These are phyloP conservation scores for Talaromyces rugulosus DNA, from an alignment of 2,329 filamentous ascomycete genomes.

Conservation along the genomic window DNA sequence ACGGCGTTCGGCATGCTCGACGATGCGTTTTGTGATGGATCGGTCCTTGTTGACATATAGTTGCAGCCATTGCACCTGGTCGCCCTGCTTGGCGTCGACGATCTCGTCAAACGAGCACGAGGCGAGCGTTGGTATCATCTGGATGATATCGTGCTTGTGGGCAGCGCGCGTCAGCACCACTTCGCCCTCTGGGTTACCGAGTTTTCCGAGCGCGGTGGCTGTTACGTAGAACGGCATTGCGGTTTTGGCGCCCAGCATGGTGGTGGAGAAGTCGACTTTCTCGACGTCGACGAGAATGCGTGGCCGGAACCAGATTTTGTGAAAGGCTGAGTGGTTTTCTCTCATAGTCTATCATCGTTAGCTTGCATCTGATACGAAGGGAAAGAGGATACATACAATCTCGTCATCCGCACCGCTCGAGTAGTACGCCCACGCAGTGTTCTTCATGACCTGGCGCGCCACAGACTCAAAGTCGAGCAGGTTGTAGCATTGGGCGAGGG, in stretches of 20 bases:
- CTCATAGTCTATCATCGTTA: slow-evolving; percentile 65
- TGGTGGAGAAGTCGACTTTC: slow-evolving; percentile 79
- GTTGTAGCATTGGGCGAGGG: slow-evolving; percentile 85
- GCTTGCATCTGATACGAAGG: no score
- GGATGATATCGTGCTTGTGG: slow-evolving; percentile 80
- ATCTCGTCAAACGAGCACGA: slow-evolving; percentile 98
- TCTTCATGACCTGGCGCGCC: slow-evolving; percentile 88
- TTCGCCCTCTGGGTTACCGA: slow-evolving; percentile 90
- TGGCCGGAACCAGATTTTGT: slow-evolving; percentile 96
- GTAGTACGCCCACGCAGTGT: slow-evolving; percentile 95
- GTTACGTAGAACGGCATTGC: slow-evolving; percentile 94
- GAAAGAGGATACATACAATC: no score
- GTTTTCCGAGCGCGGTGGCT: slow-evolving; percentile 89
- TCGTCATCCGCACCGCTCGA: slow-evolving; percentile 88
- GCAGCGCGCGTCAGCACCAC: slow-evolving; percentile 83
- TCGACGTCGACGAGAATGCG: slow-evolving; percentile 85
- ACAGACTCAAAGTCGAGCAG: slow-evolving; percentile 94
- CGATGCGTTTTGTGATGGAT: slow-evolving; percentile 81
- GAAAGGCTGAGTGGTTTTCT: slow-evolving; percentile 93
- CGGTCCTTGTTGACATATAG: slow-evolving; percentile 97
- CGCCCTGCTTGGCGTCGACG: slow-evolving; percentile 71
- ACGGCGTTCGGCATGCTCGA: slow-evolving; percentile 83
- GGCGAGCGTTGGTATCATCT: slow-evolving; percentile 97
- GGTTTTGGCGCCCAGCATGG: slow-evolving; percentile 84
- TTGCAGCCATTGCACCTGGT: slow-evolving; percentile 94